phyloP scores from a whole-genome alignment of 495 filamentous ascomycete genomes.

The Podospora fimiseda region DNA sequence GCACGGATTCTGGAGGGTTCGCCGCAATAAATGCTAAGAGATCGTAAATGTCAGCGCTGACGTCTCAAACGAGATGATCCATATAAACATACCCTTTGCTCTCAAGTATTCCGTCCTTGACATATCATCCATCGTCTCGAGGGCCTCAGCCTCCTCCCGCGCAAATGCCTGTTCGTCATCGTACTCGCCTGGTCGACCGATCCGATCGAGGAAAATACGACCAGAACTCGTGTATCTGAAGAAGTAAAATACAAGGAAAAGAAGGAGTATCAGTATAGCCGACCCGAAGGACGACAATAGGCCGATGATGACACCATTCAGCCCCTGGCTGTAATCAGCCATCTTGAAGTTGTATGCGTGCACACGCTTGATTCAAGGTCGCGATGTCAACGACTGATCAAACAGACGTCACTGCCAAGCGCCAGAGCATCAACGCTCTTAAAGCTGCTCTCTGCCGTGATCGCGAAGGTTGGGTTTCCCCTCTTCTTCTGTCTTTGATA shows the following conservation, averaged over 20 bases:
- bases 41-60: slow-evolving; percentile 9
- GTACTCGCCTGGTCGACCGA: slow-evolving; percentile 90
- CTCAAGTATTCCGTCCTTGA: slow-evolving; percentile 82
- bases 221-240: slow-evolving; percentile 85
- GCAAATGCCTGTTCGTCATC: slow-evolving; percentile 93
- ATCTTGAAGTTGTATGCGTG: slow-evolving; percentile 10
- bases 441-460: neutral
- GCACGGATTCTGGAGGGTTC: slow-evolving; percentile 89
- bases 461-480: neutral
- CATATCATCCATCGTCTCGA: slow-evolving; percentile 94
- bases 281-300: slow-evolving; percentile 96
- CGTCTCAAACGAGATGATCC: neutral
- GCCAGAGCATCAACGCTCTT: slow-evolving; percentile 15
- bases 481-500: neutral
- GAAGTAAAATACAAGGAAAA: slow-evolving; percentile 86
- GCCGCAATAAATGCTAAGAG: slow-evolving; percentile 79
- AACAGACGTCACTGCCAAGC: slow-evolving; percentile 12
- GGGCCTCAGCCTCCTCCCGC: slow-evolving; percentile 87
- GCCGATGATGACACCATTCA: slow-evolving; percentile 85
- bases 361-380: neutral
- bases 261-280: slow-evolving; percentile 69
- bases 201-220: slow-evolving; percentile 86
- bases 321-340: slow-evolving; percentile 19
- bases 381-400: slow-evolving; percentile 11
- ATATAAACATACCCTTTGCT: slow-evolving; percentile 86